phyloP scores from a whole-genome alignment of 2,329 filamentous ascomycete genomes.

The Plenodomus lindquistii region DNA sequence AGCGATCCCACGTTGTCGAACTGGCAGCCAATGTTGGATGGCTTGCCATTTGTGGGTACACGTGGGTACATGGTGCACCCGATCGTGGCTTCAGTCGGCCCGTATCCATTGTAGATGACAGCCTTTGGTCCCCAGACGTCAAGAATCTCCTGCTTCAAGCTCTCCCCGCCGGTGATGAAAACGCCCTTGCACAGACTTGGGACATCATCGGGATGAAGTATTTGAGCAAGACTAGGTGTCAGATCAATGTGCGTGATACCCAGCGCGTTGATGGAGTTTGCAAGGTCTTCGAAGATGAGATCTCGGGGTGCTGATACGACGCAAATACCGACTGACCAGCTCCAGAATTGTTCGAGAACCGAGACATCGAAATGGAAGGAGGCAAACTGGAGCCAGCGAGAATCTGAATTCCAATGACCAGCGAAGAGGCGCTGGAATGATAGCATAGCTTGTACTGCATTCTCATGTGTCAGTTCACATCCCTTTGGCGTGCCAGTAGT shows the following conservation, averaged over 20 bases:
- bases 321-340: slow-evolving; percentile 86
- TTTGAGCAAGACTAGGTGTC: slow-evolving; percentile 81
- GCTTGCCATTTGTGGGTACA: slow-evolving; percentile 75
- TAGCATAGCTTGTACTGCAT: slow-evolving; percentile 85
- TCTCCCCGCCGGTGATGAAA: slow-evolving; percentile 91
- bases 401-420: slow-evolving; percentile 71
- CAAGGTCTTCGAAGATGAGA: slow-evolving; percentile 81
- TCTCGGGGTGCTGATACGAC: slow-evolving; percentile 82
- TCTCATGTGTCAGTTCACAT: slow-evolving; percentile 86
- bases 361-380: slow-evolving; percentile 95
- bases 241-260: slow-evolving; percentile 88
- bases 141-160: slow-evolving; percentile 84
- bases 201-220: slow-evolving; percentile 78
- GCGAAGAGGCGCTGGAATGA: slow-evolving; percentile 80
- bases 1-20: slow-evolving; percentile 88
- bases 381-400: slow-evolving; percentile 89
- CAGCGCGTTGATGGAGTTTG: slow-evolving; percentile 70
- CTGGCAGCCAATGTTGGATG: slow-evolving; percentile 84
- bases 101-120: slow-evolving; percentile 89
- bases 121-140: slow-evolving; percentile 78
- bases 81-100: slow-evolving; percentile 90
- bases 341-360: slow-evolving; percentile 93
- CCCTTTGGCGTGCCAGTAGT: slow-evolving; percentile 87
- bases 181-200: slow-evolving; percentile 79
- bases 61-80: slow-evolving; percentile 88